Base-by-base conservation (phyloP, 2,329 filamentous ascomycete genomes). In the Metarhizium rileyi region DNA sequence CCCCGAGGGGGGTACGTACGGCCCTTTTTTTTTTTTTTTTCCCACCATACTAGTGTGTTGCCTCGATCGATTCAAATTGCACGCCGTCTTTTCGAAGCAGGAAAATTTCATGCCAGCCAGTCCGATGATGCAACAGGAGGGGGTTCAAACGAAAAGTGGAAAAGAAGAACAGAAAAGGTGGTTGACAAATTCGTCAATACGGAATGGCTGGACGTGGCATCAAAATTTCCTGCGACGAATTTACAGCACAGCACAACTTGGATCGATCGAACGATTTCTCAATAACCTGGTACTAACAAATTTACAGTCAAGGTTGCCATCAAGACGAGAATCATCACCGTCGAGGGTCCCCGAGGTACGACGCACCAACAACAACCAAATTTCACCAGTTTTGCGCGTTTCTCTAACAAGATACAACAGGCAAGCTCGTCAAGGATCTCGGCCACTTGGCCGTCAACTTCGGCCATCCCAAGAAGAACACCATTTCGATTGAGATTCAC, bases 401-500 rank as follows among this genome's bases (percentile, higher is more conserved):
- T 33, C 40, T 56, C 55, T 56, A 41, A 56, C 55, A 42, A 30
- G 12, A 30, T 8, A 2, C n/a, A 47, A 66, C 66, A 87, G 86
- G 93, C 77, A 96, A 95, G 81, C 87, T 98, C 70, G 77, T 79
- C 67, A 98, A 97, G 87, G 86, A 96, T 75, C 86, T 98, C 63
- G 88, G 85, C 74, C 93, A 98, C 77, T 76, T 98, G 69, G 85
- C 91, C 63, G 91, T 98, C 76, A 93, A 85, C 79, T 98, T 98
- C 84, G 84, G 85, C 63, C 80, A 86, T 72, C 86, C 89, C 67
- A 81, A 84, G 78, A 86, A 87, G 78, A 80, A 87, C 74, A 69
- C 86, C 65, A 90, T 98, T 80, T 86, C 87, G 69, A 96, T 98
- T 70, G 90, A 96, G 79, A 87, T 98, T 70, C 94, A 98, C 86